These are phyloP conservation scores for Prunus mongolica DNA, from an alignment of 306 rosid genomes.

Conservation along the genomic window DNA sequence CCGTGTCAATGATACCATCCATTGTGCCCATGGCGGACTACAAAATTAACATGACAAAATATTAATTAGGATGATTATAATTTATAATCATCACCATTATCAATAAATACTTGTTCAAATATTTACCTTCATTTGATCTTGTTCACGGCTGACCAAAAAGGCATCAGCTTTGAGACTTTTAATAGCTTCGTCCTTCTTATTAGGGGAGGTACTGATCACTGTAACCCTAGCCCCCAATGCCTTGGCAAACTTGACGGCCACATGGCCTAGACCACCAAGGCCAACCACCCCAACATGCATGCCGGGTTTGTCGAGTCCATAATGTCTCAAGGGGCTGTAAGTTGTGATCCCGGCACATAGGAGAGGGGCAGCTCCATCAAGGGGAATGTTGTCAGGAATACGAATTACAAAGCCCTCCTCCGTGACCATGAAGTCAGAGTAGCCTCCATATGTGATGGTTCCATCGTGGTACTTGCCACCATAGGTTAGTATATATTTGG, in stretches of 20 bases:
- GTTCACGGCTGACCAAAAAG: constrained; percentile 11
- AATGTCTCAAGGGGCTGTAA: background rate
- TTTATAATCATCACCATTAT: too few species aligned
- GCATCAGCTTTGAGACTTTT: background rate
- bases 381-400: background rate
- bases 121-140: constrained; percentile 7
- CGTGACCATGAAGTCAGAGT: background rate
- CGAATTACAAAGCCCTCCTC: background rate
- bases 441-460: background rate
- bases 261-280: background rate
- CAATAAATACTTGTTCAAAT: too few species aligned
- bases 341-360: background rate
- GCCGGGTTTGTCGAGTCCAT: background rate
- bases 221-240: background rate
- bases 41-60: background rate
- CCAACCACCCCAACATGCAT: background rate
- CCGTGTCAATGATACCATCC: too few species aligned
- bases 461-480: background rate
- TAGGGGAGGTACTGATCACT: background rate
- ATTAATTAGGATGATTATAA: too few species aligned
- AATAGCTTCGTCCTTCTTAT: background rate
- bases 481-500: background rate
- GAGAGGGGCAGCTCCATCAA: background rate
- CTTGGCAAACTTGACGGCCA: background rate
- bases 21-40: too few species aligned